phyloP scores from a whole-genome alignment of 768 basidiomycete genomes.

The Cubamyces sp. region DNA sequence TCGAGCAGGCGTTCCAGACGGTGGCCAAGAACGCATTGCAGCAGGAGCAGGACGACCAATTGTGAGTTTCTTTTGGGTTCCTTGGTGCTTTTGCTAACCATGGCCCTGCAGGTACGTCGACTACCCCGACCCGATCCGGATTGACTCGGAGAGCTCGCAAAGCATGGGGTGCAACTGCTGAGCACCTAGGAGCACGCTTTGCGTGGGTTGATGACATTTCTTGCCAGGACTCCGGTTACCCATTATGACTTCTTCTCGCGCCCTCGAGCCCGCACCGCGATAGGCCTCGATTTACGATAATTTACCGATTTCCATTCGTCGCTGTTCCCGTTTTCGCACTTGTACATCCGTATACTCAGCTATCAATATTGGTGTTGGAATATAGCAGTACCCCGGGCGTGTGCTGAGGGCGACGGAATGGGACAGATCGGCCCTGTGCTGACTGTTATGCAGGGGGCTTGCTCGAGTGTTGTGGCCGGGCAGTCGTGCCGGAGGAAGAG shows the following conservation, averaged over 20 bases:
- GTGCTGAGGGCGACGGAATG: background rate
- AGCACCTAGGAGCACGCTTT: constrained; percentile 23
- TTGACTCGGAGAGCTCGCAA: constrained; percentile 91
- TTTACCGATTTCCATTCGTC: constrained; percentile 25
- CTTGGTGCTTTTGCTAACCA: constrained; percentile 20
- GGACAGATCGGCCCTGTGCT: background rate
- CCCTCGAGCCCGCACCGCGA: constrained; percentile 5
- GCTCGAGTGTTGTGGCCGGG: background rate
- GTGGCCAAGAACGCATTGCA: constrained; percentile 99
- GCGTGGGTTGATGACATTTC: constrained; percentile 15
- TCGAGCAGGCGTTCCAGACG: constrained; percentile 99
- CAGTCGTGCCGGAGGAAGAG: background rate
- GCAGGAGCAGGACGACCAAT: constrained; percentile 94
- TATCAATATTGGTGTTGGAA: constrained; percentile 29
- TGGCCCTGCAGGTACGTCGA: constrained; percentile 81
- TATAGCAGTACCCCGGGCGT: background rate
- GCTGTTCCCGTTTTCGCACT: constrained; percentile 21
- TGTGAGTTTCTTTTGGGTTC: constrained; percentile 55
- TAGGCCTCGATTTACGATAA: constrained; percentile 24
- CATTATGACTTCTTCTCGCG: constrained; percentile 21
- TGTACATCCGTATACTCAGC: constrained; percentile 30
- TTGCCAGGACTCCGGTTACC: constrained; percentile 28
- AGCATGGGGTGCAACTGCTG: constrained; percentile 92
- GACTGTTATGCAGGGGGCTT: background rate
- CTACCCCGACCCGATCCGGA: constrained; percentile 98